Conservation (phyloP, 345 rosid species). For the Gossypium mustelinum region DNA sequence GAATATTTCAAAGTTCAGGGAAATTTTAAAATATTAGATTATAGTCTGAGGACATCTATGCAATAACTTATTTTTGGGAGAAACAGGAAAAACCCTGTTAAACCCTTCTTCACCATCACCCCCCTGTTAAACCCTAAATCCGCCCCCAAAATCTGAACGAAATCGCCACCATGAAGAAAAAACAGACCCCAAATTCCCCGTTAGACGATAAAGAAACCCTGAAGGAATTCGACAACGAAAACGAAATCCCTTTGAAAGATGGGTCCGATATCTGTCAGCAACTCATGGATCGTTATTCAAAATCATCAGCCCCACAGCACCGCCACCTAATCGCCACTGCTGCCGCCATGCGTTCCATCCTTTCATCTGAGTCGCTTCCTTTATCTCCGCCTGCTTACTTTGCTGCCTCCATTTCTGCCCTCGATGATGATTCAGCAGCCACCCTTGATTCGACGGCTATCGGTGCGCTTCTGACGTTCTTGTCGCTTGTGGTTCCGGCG, state of each 20-base stretch:
- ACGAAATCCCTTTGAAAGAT: constrained; percentile 9
- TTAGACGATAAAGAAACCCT: background rate
- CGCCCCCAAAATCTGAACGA: background rate
- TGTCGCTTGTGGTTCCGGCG: constrained; percentile 56
- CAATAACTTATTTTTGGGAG: background rate
- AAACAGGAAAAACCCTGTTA: background rate
- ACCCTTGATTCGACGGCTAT: constrained; percentile 50
- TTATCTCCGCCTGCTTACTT: constrained; percentile 64
- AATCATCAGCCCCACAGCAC: constrained; percentile 80
- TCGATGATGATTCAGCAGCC: constrained; percentile 34
- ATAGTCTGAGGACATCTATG: too few relatives aligned
- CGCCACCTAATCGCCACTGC: constrained; percentile 88
- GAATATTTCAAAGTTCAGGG: too few relatives aligned
- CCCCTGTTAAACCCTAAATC: constrained; percentile 9
- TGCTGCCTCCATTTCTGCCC: constrained; percentile 63
- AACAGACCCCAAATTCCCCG: background rate
- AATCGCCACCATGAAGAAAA: background rate
- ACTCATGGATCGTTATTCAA: constrained; percentile 81
- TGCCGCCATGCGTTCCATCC: constrained; percentile 83
- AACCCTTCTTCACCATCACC: background rate
- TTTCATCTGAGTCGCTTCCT: constrained; percentile 54
- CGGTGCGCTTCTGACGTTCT: constrained; percentile 63
- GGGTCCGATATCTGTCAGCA: constrained; percentile 70
- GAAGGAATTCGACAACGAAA: constrained; percentile 10
- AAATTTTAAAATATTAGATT: too few relatives aligned